These are phyloP conservation scores for Ophiostoma sp. DNA, from an alignment of 2,329 filamentous ascomycete genomes.

Conservation along the genomic window DNA sequence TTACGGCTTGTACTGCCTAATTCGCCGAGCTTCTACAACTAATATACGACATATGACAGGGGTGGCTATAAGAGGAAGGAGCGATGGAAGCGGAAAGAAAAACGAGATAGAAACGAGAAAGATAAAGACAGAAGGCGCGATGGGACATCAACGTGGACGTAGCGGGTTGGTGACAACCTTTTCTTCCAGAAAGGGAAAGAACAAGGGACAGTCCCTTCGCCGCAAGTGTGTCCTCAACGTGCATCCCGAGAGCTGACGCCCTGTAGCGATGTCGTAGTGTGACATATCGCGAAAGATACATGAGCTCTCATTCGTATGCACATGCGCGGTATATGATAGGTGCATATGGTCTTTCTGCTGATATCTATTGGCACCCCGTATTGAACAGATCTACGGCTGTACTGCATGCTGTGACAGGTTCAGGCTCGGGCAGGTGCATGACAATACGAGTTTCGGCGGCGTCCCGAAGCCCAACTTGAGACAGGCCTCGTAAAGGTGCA, in stretches of 20 bases:
- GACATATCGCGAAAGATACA: not conserved
- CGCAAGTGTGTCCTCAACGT: too few relatives aligned
- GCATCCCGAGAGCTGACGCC: too few relatives aligned
- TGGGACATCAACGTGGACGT: constrained; percentile 4
- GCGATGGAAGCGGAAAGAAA: not conserved
- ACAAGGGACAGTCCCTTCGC: not conserved
- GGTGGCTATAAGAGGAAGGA: not conserved
- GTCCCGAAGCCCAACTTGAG: not conserved
- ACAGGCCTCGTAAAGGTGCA: not conserved
- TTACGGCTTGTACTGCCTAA: not conserved
- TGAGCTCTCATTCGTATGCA: not conserved
- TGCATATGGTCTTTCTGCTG: not conserved
- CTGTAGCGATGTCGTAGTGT: not conserved
- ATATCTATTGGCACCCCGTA: not conserved
- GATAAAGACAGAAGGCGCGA: constrained; percentile 4
- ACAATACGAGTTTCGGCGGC: constrained; percentile 6
- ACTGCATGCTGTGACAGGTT: not conserved
- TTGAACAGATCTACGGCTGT: not conserved
- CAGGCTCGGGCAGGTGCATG: not conserved
- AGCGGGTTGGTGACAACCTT: not conserved
- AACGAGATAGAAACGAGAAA: not conserved
- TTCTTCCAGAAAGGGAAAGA: not conserved
- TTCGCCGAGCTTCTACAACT: not conserved
- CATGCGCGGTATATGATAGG: not conserved
- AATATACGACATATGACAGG: not conserved